Percentiles rank a stretch among this genome's conserved stretches.
phyloP scores from a whole-genome alignment of 257 asterid genomes.

The Forsythia viridissima region DNA sequence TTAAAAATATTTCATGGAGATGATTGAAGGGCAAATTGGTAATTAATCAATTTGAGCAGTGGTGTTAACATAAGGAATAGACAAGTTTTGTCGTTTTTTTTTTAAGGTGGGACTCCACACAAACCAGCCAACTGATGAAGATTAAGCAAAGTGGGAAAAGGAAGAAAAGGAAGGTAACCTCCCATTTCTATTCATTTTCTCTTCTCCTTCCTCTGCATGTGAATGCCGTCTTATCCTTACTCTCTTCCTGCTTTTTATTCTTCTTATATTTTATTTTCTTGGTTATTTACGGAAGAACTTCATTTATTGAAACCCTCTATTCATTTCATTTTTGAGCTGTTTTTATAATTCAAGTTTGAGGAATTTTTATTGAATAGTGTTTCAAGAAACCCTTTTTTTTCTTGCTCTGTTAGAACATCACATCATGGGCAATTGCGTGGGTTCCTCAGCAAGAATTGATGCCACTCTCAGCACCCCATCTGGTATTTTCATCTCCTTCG shows the following conservation, averaged over 20 bases:
- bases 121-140: conserved; percentile 10
- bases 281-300: conserved; percentile 16
- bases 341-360: background rate
- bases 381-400: background rate
- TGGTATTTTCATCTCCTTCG: conserved; percentile 41
- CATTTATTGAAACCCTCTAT: conserved; percentile 6
- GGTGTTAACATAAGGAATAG: conserved; percentile 21
- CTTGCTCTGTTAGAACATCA: conserved; percentile 16
- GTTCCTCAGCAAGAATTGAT: conserved; percentile 83
- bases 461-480: conserved; percentile 65
- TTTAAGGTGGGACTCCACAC: conserved; percentile 35
- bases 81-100: conserved; percentile 34
- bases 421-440: conserved; percentile 83
- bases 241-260: conserved; percentile 25
- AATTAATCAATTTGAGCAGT: conserved; percentile 12
- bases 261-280: conserved; percentile 11
- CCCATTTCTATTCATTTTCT: conserved; percentile 46
- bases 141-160: conserved; percentile 7
- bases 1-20: background rate
- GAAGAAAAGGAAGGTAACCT: conserved; percentile 19
- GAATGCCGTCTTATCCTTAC: conserved; percentile 16
- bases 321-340: conserved; percentile 1
- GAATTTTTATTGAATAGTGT: background rate
- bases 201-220: conserved; percentile 27
- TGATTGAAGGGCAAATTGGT: no score